These are phyloP conservation scores for Gynandropsis gynandra DNA, from an alignment of 345 rosid genomes.

Conservation along the genomic window DNA sequence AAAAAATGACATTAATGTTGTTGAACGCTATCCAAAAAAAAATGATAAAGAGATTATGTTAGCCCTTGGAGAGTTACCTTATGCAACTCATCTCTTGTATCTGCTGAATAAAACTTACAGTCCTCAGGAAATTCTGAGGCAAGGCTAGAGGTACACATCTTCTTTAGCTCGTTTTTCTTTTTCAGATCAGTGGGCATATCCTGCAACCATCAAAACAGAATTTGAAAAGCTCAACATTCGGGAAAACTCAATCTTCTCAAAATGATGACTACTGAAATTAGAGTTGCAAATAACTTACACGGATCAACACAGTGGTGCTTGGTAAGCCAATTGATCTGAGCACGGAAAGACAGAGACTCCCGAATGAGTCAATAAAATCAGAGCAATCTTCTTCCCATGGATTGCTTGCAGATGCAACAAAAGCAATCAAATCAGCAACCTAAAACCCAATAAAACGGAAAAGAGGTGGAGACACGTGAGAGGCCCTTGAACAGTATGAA, in stretches of 20 bases:
- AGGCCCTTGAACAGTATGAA: not conserved
- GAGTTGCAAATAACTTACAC: slow-evolving; percentile 46
- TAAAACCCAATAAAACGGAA: slow-evolving; percentile 24
- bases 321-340: slow-evolving; percentile 83
- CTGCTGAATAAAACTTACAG: slow-evolving; percentile 77
- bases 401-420: slow-evolving; percentile 72
- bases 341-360: slow-evolving; percentile 80
- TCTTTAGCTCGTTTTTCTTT: slow-evolving; percentile 57
- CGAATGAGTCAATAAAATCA: slow-evolving; percentile 68
- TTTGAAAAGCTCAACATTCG: slow-evolving; percentile 8
- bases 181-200: slow-evolving; percentile 67
- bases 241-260: not conserved
- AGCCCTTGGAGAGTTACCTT: slow-evolving; percentile 44
- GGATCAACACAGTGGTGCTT: slow-evolving; percentile 72
- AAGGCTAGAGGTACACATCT: slow-evolving; percentile 58
- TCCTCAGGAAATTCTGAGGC: slow-evolving; percentile 80
- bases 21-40: not conserved
- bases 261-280: slow-evolving; percentile 3
- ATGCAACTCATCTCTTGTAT: slow-evolving; percentile 84
- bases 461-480: not conserved
- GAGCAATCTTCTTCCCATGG: slow-evolving; percentile 41
- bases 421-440: slow-evolving; percentile 96
- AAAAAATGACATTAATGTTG: slow-evolving; percentile 1
- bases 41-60: not conserved
- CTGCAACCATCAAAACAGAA: slow-evolving; percentile 28